Percentiles rank a stretch among this genome's conserved stretches.
phyloP scores from a whole-genome alignment of 176 grass and related monocot genomes.

The Typha latifolia region DNA sequence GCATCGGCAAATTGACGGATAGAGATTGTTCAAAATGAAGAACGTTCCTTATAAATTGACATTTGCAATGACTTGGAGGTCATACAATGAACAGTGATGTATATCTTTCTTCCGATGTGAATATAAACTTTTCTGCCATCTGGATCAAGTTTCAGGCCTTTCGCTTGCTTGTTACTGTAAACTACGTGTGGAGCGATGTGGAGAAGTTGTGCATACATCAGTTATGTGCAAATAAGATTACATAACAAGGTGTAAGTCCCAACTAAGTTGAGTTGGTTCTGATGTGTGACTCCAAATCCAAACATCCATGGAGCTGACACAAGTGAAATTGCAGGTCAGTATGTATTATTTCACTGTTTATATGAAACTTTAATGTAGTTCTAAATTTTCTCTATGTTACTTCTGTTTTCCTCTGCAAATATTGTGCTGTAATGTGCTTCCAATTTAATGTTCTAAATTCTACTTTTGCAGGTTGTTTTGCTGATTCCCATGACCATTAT shows the following conservation, averaged over 20 bases:
- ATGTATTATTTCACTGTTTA: not conserved
- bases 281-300: not conserved
- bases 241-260: not conserved
- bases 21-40: not conserved
- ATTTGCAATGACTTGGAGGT: not conserved
- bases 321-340: not conserved
- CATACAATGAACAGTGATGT: not conserved
- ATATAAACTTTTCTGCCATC: constrained; percentile 2
- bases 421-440: not conserved
- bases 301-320: not conserved
- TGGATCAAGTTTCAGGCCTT: not conserved
- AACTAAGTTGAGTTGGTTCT: not conserved
- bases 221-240: not conserved
- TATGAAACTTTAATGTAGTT: not conserved
- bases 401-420: not conserved
- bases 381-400: not conserved
- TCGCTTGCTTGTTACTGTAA: too few relatives aligned
- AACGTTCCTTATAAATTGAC: not conserved
- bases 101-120: not conserved
- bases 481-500: not conserved
- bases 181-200: too few relatives aligned
- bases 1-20: not conserved
- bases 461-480: not conserved
- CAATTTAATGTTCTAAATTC: not conserved
- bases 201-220: not conserved